phyloP scores from a whole-genome alignment of 164 flowering plant species.

The Umbilicus rupestris region DNA sequence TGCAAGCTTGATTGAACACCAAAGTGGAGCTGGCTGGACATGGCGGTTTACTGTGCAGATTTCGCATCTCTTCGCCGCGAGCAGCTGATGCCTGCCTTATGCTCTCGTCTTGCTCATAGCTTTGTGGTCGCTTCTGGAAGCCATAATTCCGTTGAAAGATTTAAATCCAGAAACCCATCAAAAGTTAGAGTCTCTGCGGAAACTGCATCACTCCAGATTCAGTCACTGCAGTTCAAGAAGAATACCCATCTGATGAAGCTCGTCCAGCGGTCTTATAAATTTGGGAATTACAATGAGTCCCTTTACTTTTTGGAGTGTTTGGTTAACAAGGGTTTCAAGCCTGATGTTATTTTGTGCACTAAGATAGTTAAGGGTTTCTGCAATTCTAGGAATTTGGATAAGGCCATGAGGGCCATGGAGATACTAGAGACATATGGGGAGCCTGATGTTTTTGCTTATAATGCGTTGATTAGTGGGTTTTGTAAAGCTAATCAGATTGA shows the following conservation, averaged over 20 bases:
- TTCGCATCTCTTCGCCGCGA: no score
- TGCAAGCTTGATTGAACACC: no score
- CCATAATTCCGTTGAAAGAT: not conserved
- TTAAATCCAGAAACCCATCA: not conserved
- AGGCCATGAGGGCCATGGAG: slow-evolving; percentile 55
- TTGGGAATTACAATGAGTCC: slow-evolving; percentile 51
- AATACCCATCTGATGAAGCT: slow-evolving; percentile 38
- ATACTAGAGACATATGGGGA: slow-evolving; percentile 53
- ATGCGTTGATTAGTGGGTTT: slow-evolving; percentile 63
- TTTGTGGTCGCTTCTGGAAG: not conserved
- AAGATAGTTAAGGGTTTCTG: slow-evolving; percentile 66
- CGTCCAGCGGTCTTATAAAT: slow-evolving; percentile 53
- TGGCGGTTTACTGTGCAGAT: no score
- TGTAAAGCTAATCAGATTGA: slow-evolving; percentile 52
- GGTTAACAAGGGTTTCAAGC: slow-evolving; percentile 51
- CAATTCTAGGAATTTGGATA: slow-evolving; percentile 31
- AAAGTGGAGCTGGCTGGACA: no score
- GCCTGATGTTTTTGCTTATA: slow-evolving; percentile 63
- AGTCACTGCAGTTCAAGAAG: not conserved
- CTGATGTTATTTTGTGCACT: slow-evolving; percentile 75
- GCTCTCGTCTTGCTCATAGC: no score
- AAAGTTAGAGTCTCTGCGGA: not conserved
- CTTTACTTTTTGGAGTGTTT: slow-evolving; percentile 51
- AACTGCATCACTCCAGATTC: not conserved
- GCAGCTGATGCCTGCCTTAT: no score